A percentile compares a stretch with the other conserved stretches of the same genome.
phyloP scores from a whole-genome alignment of 1,284 basidiomycete genomes.

The Ganoderma resinaceum region DNA sequence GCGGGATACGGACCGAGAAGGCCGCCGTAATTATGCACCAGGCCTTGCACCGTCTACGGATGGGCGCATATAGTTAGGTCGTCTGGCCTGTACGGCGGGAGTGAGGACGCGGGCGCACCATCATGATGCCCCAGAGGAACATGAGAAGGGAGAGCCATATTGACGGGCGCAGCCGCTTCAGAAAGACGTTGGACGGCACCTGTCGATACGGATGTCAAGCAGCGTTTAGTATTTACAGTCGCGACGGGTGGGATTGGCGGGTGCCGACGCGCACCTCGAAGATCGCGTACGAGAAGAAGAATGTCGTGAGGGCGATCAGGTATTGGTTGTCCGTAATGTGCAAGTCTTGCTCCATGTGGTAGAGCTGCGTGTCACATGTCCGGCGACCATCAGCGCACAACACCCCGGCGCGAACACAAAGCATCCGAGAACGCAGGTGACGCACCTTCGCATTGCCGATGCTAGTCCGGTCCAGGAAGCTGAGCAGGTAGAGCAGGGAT shows the following conservation, averaged over 20 bases:
- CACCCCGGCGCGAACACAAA: neutral
- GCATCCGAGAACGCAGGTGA: neutral
- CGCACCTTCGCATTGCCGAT: constrained; percentile 81
- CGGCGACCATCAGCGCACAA: neutral
- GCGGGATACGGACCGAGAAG: constrained; percentile 54
- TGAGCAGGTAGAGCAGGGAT: constrained; percentile 76
- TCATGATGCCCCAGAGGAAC: constrained; percentile 75
- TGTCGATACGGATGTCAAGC: constrained; percentile 26
- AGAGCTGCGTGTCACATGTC: constrained; percentile 50
- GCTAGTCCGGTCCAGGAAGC: constrained; percentile 80
- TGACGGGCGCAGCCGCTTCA: constrained; percentile 75
- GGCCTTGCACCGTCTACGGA: constrained; percentile 68
- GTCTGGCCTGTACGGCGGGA: neutral
- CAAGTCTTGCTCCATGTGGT: constrained; percentile 59
- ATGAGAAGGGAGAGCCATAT: constrained; percentile 70
- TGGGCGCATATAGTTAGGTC: neutral
- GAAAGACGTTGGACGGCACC: constrained; percentile 74
- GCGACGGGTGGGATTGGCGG: neutral
- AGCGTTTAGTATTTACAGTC: neutral
- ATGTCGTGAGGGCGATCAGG: constrained; percentile 66
- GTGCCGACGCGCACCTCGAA: constrained; percentile 57
- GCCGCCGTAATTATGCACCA: constrained; percentile 69
- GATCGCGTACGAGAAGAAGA: constrained; percentile 70
- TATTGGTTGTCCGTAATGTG: constrained; percentile 70
- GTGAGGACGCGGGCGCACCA: constrained; percentile 49